Evolutionary conservation across 2,329 filamentous ascomycete species (phyloP), one percentile per base, ranked within the genome.

Genomic region (Curvularia sp.): DNA sequence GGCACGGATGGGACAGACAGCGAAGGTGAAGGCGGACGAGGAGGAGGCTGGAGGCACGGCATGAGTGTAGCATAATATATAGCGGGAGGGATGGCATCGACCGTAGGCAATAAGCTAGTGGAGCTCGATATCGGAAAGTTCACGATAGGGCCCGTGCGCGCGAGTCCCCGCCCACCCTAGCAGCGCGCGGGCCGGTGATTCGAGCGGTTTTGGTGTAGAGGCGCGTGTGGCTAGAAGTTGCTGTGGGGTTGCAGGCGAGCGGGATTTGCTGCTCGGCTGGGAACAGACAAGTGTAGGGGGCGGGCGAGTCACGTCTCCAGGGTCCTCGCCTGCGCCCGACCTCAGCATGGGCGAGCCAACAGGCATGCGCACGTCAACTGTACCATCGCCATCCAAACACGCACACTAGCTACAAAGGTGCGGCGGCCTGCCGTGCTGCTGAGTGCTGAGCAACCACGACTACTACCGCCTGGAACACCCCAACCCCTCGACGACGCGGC

Each of bases 11-110:
- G 61, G 31, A 26, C 20, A n/a, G 26, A 13, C 63, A 76, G 67
- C 72, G 72, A 77, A 62, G 61, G 74, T 69, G 68, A 64, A 60
- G 53, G 63, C 56, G 60, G 61, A 57, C 53, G 49, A 48, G 55
- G 49, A 48, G 56, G 55, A 66, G 57, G 56, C 54, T 62, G 24
- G 24, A 26, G 53, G 50, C 57, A 58, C 55, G 62, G 50, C 51
- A 57, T 39, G 24, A 4, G 41, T 26, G 51, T 39, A 20, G 41
- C 49, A 58, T 65, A 71, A 75, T 72, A 73, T 47, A 47, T 47
- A 33, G n/a, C 70, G 72, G 63, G 66, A 61, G 66, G 67, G 55
- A 56, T 63, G 64, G 59, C 51, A 59, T 65, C 51, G 57, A 57
- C 54, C 59, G 60, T 63, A 66, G 54, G 59, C 57, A 41, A 50